Evolutionary conservation across 352 stramenopile species (phyloP), one percentile per base, ranked within the genome.

Genomic region (Thraustotheca clavata): DNA sequence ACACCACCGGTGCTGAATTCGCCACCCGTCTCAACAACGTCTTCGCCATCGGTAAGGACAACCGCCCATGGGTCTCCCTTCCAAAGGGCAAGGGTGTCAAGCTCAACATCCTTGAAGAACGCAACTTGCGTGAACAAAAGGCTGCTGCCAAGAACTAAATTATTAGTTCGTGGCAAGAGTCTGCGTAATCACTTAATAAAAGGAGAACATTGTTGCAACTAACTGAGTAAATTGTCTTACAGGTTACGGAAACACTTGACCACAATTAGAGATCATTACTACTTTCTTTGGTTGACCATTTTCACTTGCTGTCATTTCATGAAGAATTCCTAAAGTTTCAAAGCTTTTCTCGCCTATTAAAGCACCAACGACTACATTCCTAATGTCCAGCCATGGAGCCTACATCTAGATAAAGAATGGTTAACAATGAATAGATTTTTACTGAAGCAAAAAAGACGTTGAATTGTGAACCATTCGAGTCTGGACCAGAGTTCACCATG

Each of bases 31-130:
- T 98, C 46, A 76, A 77, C 60, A 99, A 99, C 80, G 91, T 98
- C 65, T 99, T 99, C 73, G 85, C 96, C 33, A 97, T 99, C 74
- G 96, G 96, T 77, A 88, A 87, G 72, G 83, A 91, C 62, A 85
- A 91, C 59, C 88, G 91, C 38, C 88, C 95, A 67, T 88, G 91
- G 70, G 88, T 99, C 49, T 96, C 93, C 49, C 87, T 99, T 59
- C 96, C 97, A 36, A 98, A 97, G 83, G 96, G 96, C 85, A 98
- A 98, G 86, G 97, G 97, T 75, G 87, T 99, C 80, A 99, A 99
- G 94, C 96, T 99, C 73, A 97, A 80, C 73, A 99, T 99, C 72
- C 75, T 99, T 59, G 93, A 99, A 79, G 89, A 99, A 86, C 79
- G 79, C 49, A 75, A 76, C 62, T 73, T 89, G 48, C 81, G 83